Evolutionary conservation across 495 filamentous ascomycete species (phyloP).

Genomic region (Xylaria curta): DNA sequence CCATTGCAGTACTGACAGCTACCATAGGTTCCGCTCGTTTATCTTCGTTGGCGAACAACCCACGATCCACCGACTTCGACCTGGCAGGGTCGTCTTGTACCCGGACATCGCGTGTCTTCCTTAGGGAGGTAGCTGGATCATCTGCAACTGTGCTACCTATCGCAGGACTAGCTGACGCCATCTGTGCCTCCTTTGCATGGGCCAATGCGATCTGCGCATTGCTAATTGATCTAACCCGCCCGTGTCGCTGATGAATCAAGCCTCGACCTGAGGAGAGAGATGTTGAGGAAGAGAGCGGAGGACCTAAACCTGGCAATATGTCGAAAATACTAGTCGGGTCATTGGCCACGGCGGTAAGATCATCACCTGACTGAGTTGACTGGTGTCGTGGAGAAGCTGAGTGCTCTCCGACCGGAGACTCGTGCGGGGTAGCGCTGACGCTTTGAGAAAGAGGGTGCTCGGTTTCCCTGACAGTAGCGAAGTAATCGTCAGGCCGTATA

Average conservation of each 20-base stretch:
- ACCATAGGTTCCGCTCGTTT: slow-evolving; percentile 70
- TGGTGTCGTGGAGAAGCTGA: slow-evolving; percentile 49
- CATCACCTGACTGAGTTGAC: slow-evolving; percentile 48
- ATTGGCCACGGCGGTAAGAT: slow-evolving; percentile 45
- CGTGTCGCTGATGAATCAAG: slow-evolving; percentile 41
- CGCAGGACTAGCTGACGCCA: slow-evolving; percentile 55
- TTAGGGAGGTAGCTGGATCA: slow-evolving; percentile 44
- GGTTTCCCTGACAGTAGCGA: slow-evolving; percentile 56
- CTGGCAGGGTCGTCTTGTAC: slow-evolving; percentile 52
- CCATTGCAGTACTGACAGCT: slow-evolving; percentile 65
- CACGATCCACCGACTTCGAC: slow-evolving; percentile 63
- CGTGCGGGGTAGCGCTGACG: slow-evolving; percentile 74
- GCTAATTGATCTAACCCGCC: slow-evolving; percentile 57
- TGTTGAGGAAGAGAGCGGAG: slow-evolving; percentile 63
- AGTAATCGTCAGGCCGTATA: slow-evolving; percentile 74
- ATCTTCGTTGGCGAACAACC: slow-evolving; percentile 59
- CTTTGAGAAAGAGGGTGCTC: slow-evolving; percentile 88
- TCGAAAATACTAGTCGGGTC: slow-evolving; percentile 49
- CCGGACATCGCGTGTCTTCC: slow-evolving; percentile 57
- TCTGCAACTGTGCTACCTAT: slow-evolving; percentile 49
- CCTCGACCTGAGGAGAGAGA: slow-evolving; percentile 36
- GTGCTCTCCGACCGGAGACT: slow-evolving; percentile 46
- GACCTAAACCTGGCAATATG: slow-evolving; percentile 48
- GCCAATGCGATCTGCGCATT: slow-evolving; percentile 57
- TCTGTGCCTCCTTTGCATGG: slow-evolving; percentile 45